Conservation (phyloP, 2,329 filamentous ascomycete species). For the Madurella mycetomatis region DNA sequence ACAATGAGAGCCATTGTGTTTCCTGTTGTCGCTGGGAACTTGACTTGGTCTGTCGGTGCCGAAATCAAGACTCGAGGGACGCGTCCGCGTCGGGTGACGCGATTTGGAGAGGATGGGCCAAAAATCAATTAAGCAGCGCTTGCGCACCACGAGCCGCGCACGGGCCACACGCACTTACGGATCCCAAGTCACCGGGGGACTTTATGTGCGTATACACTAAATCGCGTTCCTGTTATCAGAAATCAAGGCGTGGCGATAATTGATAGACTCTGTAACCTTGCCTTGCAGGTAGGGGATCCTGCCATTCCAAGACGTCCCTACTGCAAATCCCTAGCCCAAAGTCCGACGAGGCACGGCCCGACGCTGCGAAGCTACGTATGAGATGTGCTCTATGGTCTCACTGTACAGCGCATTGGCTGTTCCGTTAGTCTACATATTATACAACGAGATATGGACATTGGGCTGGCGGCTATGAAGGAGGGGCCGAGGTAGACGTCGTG, state of each 20-base stretch:
- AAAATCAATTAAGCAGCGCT: conserved; percentile 26
- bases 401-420: neutral
- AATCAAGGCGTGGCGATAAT: too few species aligned
- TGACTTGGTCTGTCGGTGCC: neutral
- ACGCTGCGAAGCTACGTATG: neutral
- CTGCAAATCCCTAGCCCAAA: too few species aligned
- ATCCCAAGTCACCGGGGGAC: neutral
- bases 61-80: conserved; percentile 11
- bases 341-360: too few species aligned
- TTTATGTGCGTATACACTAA: neutral
- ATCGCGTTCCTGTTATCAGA: neutral
- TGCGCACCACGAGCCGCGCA: too few species aligned
- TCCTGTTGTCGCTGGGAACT: neutral
- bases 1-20: conserved; percentile 62
- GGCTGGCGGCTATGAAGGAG: conserved; percentile 30
- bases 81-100: conserved; percentile 24
- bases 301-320: too few species aligned
- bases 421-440: conserved; percentile 22
- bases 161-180: conserved; percentile 11
- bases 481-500: conserved; percentile 32
- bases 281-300: too few species aligned
- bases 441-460: conserved; percentile 3
- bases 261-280: too few species aligned
- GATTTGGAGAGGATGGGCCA: conserved; percentile 1
- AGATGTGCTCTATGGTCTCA: neutral